These are phyloP conservation scores for Pseudogymnoascus sp. DNA, from an alignment of 2,329 filamentous ascomycete species.

Conservation along the genomic window DNA sequence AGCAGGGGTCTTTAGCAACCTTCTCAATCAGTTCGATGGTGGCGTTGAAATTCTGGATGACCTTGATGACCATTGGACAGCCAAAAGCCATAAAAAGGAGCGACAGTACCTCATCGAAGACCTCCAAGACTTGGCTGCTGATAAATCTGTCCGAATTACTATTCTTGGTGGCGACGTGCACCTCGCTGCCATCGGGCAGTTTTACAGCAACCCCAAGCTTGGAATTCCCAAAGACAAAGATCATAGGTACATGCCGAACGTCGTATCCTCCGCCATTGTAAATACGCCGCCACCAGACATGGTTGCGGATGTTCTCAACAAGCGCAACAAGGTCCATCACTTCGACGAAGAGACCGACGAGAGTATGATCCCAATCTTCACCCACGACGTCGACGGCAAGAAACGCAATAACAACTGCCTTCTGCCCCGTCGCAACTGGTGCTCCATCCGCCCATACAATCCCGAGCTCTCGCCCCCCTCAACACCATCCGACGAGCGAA, in stretches of 20 bases:
- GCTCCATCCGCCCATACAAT: conserved; percentile 75
- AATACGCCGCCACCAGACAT: conserved; percentile 83
- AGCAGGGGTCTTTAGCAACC: conserved; percentile 66
- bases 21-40: conserved; percentile 84
- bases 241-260: conserved; percentile 92
- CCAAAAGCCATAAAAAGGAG: conserved; percentile 87
- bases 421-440: conserved; percentile 89
- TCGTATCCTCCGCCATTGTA: conserved; percentile 88
- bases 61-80: conserved; percentile 94
- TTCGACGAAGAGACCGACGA: conserved; percentile 76
- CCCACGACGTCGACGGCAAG: conserved; percentile 80
- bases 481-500: conserved; percentile 48
- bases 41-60: conserved; percentile 88
- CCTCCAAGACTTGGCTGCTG: conserved; percentile 83
- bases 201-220: conserved; percentile 84
- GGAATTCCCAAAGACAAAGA: conserved; percentile 77
- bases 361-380: conserved; percentile 91
- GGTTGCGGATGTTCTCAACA: conserved; percentile 86
- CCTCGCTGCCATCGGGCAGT: conserved; percentile 83
- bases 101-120: conserved; percentile 80
- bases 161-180: conserved; percentile 93
- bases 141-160: conserved; percentile 84
- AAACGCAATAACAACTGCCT: conserved; percentile 84
- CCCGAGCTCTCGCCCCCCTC: conserved; percentile 67
- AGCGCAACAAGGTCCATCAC: conserved; percentile 73